Base-by-base conservation (phyloP, 148 eudicot species). In the Spergularia bocconei region DNA sequence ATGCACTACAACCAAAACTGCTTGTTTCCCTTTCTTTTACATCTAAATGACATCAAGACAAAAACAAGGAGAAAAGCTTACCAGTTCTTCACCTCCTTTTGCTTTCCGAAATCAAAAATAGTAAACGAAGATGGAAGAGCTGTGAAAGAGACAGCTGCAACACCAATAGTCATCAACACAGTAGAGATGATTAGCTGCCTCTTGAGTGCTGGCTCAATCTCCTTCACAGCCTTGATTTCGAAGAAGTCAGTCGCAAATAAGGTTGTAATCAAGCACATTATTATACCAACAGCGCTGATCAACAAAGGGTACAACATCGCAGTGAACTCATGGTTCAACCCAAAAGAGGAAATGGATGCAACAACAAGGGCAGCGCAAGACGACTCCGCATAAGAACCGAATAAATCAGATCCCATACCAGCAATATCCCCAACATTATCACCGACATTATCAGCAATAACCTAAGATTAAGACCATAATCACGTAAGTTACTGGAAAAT, bases 391-490 rank as follows among this genome's bases (percentile, higher is more conserved):
- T 90, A 93, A 16, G 98, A 93, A 39, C 98, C 98, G 72, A 93
- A 93, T 19, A 93, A 91, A 84, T 93, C 98, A 58, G 97, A 92
- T 63, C 97, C 97, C 97, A 92, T 92, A 53, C 97, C 97, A 74
- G 97, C 97, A 84, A 92, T 92, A 83, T 93, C 98, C 14, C 98
- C 98, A 73, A 93, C 98, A 77, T 92, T 92, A 79, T 92, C 97
- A 75, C 97, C 97, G 16, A 92, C 97, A 84, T 93, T 93, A 67
- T 93, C 98, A 77, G 98, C 98, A 82, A 93, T 93, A 65, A 93
- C 98, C 98, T 92, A 68, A 5, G 73, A 51, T 54, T 48, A 79
- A 62, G 11, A 44, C 12, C 44, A 38, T 11, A 19, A 21, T 55
- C 58, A 52, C 12, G 11, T 67, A 53, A 67, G 63, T 29, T 21